A percentile compares a stretch with the other conserved stretches of the same genome.
Conservation (phyloP, 306 rosid genomes). For the Lupinus albus region DNA sequence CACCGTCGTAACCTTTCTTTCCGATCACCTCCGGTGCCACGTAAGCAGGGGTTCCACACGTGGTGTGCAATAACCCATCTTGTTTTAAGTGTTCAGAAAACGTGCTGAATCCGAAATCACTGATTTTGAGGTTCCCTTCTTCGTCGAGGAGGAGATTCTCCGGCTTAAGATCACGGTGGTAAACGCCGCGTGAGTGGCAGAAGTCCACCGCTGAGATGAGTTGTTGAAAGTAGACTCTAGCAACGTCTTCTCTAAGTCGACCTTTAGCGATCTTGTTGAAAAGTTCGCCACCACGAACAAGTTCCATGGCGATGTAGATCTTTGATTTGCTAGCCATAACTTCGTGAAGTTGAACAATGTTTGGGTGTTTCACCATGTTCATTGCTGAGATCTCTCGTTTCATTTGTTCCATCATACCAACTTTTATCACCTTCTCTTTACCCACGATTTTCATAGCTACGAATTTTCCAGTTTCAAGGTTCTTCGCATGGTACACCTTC, state of each 20-base stretch:
- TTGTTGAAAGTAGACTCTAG: slow-evolving; percentile 79
- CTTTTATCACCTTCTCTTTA: slow-evolving; percentile 72
- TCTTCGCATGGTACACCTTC: slow-evolving; percentile 70
- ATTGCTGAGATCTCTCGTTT: slow-evolving; percentile 81
- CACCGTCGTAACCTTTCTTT: slow-evolving; percentile 78
- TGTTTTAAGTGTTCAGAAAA: slow-evolving; percentile 71
- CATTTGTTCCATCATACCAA: slow-evolving; percentile 80
- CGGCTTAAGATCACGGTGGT: slow-evolving; percentile 82
- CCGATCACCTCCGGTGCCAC: slow-evolving; percentile 85
- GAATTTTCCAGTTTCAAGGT: slow-evolving; percentile 50
- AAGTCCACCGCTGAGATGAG: slow-evolving; percentile 79
- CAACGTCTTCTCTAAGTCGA: slow-evolving; percentile 58
- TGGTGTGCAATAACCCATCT: slow-evolving; percentile 74
- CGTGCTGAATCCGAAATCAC: slow-evolving; percentile 77
- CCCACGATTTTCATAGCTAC: slow-evolving; percentile 88
- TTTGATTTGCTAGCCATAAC: slow-evolving; percentile 85
- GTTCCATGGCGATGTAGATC: slow-evolving; percentile 86
- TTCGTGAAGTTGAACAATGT: slow-evolving; percentile 76
- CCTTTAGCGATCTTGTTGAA: slow-evolving; percentile 66
- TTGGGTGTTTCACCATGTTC: slow-evolving; percentile 78
- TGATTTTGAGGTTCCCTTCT: slow-evolving; percentile 66
- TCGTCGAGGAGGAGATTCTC: slow-evolving; percentile 80
- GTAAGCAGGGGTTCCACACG: slow-evolving; percentile 86
- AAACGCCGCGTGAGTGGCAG: slow-evolving; percentile 85
- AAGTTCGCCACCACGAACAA: slow-evolving; percentile 82